Percentiles rank a stretch among this genome's conserved stretches.
Conservation (phyloP, 1,284 basidiomycete species). For the Boletus sp. region DNA sequence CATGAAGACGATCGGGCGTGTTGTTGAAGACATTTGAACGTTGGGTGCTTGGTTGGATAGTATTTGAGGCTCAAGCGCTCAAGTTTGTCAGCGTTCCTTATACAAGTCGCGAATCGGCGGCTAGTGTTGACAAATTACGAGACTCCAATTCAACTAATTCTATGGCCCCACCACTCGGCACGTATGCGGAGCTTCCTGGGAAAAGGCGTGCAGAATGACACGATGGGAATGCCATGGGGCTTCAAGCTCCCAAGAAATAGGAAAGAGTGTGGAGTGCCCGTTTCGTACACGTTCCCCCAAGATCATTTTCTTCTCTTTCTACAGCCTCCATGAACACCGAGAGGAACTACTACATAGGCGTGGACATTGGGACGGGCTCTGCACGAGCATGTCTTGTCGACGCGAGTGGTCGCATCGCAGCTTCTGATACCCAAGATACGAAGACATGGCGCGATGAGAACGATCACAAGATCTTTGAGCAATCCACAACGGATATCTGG, state of each 20-base stretch:
- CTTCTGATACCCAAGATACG: conserved; percentile 76
- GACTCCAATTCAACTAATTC: neutral
- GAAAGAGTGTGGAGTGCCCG: conserved; percentile 13
- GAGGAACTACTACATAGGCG: conserved; percentile 56
- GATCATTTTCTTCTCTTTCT: conserved; percentile 1
- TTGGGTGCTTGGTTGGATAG: conserved; percentile 3
- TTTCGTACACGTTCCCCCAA: conserved; percentile 4
- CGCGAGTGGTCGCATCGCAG: conserved; percentile 70
- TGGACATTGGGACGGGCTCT: conserved; percentile 89
- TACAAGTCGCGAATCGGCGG: neutral
- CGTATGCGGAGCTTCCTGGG: conserved; percentile 2
- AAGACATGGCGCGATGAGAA: conserved; percentile 79
- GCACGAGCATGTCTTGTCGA: conserved; percentile 85
- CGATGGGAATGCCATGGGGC: conserved; percentile 1
- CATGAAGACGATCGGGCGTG: conserved; percentile 91
- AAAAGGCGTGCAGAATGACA: neutral
- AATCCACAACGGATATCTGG: conserved; percentile 90
- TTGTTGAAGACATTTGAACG: conserved; percentile 31
- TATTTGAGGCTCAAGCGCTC: too few relatives aligned
- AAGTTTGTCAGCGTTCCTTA: neutral
- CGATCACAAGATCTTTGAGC: conserved; percentile 94
- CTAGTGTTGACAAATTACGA: too few relatives aligned
- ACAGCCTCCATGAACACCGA: conserved; percentile 25
- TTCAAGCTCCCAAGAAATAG: neutral
- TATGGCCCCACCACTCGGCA: neutral